Conservation (phyloP, 164 flowering plant species). For the Santalum album region DNA sequence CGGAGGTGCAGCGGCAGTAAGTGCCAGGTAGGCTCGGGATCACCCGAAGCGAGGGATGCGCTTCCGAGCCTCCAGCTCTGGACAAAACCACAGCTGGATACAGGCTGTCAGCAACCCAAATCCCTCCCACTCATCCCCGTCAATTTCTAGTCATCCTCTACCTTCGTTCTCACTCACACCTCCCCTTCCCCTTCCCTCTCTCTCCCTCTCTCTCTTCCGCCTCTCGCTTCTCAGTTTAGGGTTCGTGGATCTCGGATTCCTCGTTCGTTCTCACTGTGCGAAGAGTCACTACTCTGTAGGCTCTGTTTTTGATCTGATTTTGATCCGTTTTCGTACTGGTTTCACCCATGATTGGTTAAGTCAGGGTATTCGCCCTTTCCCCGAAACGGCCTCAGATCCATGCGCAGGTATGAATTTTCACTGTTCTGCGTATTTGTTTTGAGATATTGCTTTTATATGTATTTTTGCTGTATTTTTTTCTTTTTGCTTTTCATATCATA, state of each 20-base stretch:
- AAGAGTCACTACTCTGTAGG: slow-evolving; percentile 17
- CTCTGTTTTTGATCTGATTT: slow-evolving; percentile 12
- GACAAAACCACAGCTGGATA: slow-evolving; percentile 41
- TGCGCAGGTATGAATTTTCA: too few relatives aligned
- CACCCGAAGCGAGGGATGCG: slow-evolving; percentile 5
- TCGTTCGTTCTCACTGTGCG: slow-evolving; percentile 11
- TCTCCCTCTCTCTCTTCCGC: slow-evolving; percentile 3
- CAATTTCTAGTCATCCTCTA: not conserved
- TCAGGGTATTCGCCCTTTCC: slow-evolving; percentile 3
- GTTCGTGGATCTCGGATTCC: slow-evolving; percentile 14
- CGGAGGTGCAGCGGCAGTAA: too few relatives aligned
- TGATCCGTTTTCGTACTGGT: slow-evolving; percentile 1
- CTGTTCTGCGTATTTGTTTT: too few relatives aligned
- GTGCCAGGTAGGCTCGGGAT: slow-evolving; percentile 21
- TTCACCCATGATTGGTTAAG: not conserved
- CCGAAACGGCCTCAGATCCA: not conserved
- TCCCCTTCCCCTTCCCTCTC: not conserved
- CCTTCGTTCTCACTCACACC: slow-evolving; percentile 1
- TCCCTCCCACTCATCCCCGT: slow-evolving; percentile 14
- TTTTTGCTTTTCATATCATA: too few relatives aligned
- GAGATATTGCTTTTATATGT: too few relatives aligned
- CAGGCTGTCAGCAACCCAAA: slow-evolving; percentile 56
- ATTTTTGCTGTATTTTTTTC: too few relatives aligned
- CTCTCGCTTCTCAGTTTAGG: slow-evolving; percentile 11
- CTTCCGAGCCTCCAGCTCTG: slow-evolving; percentile 23